A percentile compares a stretch with the other conserved stretches of the same genome.
phyloP scores from a whole-genome alignment of 768 basidiomycete genomes.

The Roridomyces roridus region DNA sequence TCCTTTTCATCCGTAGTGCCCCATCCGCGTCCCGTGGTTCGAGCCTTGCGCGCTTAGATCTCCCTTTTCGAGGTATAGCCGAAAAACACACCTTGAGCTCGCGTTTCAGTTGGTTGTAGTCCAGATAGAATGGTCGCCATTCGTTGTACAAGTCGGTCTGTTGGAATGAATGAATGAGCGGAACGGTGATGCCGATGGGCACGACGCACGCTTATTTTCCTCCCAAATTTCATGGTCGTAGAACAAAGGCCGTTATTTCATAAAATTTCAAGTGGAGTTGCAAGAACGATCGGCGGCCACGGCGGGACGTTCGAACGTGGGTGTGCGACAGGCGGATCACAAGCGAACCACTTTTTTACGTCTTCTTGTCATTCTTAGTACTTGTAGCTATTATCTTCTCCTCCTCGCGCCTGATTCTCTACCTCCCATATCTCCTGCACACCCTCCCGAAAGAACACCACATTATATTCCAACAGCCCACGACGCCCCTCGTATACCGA shows the following conservation, averaged over 20 bases:
- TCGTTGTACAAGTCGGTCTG: slow-evolving; percentile 87
- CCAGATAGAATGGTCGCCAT: slow-evolving; percentile 90
- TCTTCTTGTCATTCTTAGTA: too few relatives aligned
- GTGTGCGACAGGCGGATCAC: too few relatives aligned
- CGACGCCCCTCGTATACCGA: slow-evolving; percentile 73
- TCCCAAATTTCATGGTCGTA: slow-evolving; percentile 24
- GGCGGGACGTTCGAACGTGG: too few relatives aligned
- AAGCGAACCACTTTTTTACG: too few relatives aligned
- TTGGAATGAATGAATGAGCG: too few relatives aligned
- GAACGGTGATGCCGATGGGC: too few relatives aligned
- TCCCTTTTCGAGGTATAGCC: background rate
- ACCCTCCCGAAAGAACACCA: slow-evolving; percentile 84
- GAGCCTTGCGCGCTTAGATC: slow-evolving; percentile 38
- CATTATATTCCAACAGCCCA: slow-evolving; percentile 85
- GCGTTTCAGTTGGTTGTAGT: slow-evolving; percentile 89
- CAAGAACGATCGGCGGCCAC: too few relatives aligned
- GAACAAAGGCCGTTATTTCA: background rate
- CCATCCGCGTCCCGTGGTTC: slow-evolving; percentile 70
- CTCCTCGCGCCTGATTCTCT: slow-evolving; percentile 63
- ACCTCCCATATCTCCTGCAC: slow-evolving; percentile 83
- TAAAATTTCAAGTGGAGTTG: too few relatives aligned
- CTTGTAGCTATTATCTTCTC: too few relatives aligned
- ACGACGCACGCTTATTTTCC: slow-evolving; percentile 23
- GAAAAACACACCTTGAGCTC: slow-evolving; percentile 74
- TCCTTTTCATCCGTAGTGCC: slow-evolving; percentile 78